Evolutionary conservation across 257 asterid genomes (phyloP), one percentile per base, ranked within the genome.

Genomic region (Plantago ovata): DNA sequence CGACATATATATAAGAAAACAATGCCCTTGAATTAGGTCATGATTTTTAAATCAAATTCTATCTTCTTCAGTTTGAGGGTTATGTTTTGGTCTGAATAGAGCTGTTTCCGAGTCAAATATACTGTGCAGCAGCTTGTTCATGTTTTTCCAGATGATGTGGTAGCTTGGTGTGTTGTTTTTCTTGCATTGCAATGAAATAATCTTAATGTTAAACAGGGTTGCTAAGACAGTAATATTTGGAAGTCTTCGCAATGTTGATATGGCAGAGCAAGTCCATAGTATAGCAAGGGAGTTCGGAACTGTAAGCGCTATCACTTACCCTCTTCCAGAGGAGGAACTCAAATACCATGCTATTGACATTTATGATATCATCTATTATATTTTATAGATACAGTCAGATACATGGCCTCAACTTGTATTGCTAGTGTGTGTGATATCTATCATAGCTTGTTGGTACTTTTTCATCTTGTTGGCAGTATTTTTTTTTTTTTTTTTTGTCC

Each of bases 221-320:
- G 95, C 97, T 53, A 89, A 72, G 84, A 93, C 95, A 1, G 94
- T 86, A 63, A 64, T 93, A 75, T 68, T 93, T 56, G 99, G 99
- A 36, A 89, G 94, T 66, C 94, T 86, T 70, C 76, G 79, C 62
- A 64, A 65, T 71, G 77, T 55, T 66, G 80, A 77, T 44, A 86
- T 89, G 94, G 94, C 88, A 14, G 81, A 82, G 70, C 96, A 86
- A 66, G 94, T 85, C 76, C 96, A 93, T 68, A 77, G 67, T 59
- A 66, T 58, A 58, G 95, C 94, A 13, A 73, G 61, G 65, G 71
- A 77, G 73, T 69, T 79, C 72, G 99, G 96, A 57, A 68, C 89
- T 12, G 74, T 82, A 28, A 74, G 75, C 61, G 77, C 95, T 36
- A 59, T 89, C 64, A 84, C 81, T 60, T 86, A 84, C 69, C 99